Conservation (phyloP, 208 protist species). For the Spongospora subterranea region DNA sequence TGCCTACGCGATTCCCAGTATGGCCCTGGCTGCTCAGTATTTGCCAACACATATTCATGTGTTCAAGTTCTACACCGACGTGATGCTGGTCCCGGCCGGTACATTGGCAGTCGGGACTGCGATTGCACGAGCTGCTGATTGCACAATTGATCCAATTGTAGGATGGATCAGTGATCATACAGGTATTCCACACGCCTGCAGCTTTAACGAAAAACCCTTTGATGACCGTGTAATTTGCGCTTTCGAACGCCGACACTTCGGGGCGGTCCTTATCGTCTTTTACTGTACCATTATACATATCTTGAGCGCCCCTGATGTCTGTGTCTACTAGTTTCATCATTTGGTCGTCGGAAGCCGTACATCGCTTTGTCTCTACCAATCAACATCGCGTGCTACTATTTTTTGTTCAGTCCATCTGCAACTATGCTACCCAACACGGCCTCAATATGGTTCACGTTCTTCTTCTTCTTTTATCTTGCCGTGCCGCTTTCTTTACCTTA, state of each 20-base stretch:
- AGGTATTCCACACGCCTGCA: neutral
- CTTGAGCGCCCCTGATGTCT: too few species aligned
- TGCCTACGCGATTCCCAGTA: neutral
- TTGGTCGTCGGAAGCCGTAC: conserved; percentile 47
- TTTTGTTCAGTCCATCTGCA: neutral
- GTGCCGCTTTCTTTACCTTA: conserved; percentile 3
- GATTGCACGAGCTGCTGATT: conserved; percentile 1
- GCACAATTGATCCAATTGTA: conserved; percentile 24
- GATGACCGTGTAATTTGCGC: too few species aligned
- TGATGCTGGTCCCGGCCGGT: conserved; percentile 33
- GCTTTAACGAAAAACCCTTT: too few species aligned
- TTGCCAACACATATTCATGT: conserved; percentile 54
- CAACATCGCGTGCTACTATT: conserved; percentile 12
- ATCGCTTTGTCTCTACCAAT: neutral
- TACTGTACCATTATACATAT: neutral
- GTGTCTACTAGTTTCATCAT: conserved; percentile 46
- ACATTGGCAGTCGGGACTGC: conserved; percentile 21
- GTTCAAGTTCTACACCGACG: conserved; percentile 56
- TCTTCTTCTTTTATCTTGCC: conserved; percentile 46
- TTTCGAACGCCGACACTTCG: too few species aligned
- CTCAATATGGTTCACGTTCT: conserved; percentile 38
- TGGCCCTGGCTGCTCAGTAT: conserved; percentile 44
- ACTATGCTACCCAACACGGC: neutral
- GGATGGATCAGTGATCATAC: conserved; percentile 39
- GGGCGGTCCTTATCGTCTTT: neutral